phyloP scores from a whole-genome alignment of 306 rosid genomes.

The Vicia faba region DNA sequence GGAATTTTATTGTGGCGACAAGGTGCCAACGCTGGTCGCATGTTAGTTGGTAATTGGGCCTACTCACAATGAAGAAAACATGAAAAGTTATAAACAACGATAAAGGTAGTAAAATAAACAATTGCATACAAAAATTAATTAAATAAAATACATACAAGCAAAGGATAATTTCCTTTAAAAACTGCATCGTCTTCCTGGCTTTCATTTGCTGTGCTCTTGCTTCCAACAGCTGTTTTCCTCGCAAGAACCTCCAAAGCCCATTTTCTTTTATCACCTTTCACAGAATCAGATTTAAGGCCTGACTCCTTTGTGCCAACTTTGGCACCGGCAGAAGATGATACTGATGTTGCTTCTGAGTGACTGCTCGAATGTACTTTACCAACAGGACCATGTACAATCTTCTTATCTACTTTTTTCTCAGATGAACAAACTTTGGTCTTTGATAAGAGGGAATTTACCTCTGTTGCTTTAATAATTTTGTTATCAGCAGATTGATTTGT shows the following conservation, averaged over 20 bases:
- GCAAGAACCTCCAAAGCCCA: conserved; percentile 98
- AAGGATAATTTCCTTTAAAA: conserved; percentile 81
- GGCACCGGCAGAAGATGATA: conserved; percentile 55
- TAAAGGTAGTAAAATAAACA: conserved; percentile 38
- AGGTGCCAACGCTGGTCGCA: conserved; percentile 80
- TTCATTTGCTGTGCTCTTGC: conserved; percentile 49
- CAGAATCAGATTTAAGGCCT: conserved; percentile 50
- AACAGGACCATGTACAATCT: conserved; percentile 42
- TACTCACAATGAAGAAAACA: conserved; percentile 52
- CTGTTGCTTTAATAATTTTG: conserved; percentile 43
- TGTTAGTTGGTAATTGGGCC: conserved; percentile 89
- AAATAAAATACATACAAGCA: conserved; percentile 68
- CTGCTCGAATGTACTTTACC: conserved; percentile 47
- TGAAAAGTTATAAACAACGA: conserved; percentile 34
- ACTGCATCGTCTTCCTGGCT: conserved; percentile 56
- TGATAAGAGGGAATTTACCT: conserved; percentile 43
- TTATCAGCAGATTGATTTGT: conserved; percentile 44
- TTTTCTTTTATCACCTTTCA: conserved; percentile 76
- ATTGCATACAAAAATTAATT: conserved; percentile 24
- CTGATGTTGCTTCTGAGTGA: conserved; percentile 43
- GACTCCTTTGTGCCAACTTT: conserved; percentile 51
- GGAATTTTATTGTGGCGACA: conserved; percentile 81
- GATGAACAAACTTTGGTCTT: conserved; percentile 46
- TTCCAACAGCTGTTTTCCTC: conserved; percentile 64
- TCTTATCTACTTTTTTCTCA: conserved; percentile 51